Evolutionary conservation across 1,139 yeast genomes (phyloP).

Genomic region (Meyerozyma athensensis): DNA sequence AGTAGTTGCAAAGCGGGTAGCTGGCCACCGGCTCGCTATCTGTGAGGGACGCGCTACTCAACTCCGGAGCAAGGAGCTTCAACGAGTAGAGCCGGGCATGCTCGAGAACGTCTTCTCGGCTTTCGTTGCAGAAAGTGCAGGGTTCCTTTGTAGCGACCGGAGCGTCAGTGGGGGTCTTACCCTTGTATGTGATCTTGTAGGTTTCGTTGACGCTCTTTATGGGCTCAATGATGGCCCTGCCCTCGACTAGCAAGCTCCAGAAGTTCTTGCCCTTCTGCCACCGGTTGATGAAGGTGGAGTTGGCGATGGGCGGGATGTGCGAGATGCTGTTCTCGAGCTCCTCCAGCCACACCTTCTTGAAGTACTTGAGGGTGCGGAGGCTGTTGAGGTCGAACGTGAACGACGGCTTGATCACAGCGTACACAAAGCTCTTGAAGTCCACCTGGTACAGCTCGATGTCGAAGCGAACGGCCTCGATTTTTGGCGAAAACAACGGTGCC

Average conservation of each 20-base stretch:
- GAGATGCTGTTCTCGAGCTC: conserved; percentile 67
- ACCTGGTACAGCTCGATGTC: conserved; percentile 45
- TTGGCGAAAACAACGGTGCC: conserved; percentile 46
- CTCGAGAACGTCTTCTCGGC: conserved; percentile 60
- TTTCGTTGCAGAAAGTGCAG: conserved; percentile 82
- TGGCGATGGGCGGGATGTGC: conserved; percentile 29
- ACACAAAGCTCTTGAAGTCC: conserved; percentile 39
- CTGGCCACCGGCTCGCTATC: conserved; percentile 25
- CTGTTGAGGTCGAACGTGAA: conserved; percentile 35
- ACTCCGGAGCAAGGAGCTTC: conserved; percentile 34
- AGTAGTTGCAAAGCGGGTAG: conserved; percentile 81
- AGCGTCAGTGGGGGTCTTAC: conserved; percentile 9
- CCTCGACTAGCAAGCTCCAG: conserved; percentile 68
- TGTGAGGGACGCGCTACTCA: conserved; percentile 7
- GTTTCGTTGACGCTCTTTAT: conserved; percentile 78
- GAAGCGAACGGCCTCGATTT: conserved; percentile 51
- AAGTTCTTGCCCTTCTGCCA: conserved; percentile 50
- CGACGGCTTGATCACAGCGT: conserved; percentile 29
- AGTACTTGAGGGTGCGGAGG: conserved; percentile 54
- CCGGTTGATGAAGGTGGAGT: conserved; percentile 35
- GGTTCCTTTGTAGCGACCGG: conserved; percentile 63
- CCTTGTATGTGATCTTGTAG: conserved; percentile 36
- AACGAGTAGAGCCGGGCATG: conserved; percentile 75
- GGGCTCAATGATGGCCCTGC: conserved; percentile 81
- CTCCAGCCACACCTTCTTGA: conserved; percentile 62